A percentile compares a stretch with the other conserved stretches of the same genome.
These are phyloP conservation scores for Neofusicoccum ribis DNA, from an alignment of 2,329 filamentous ascomycete species.

Conservation along the genomic window DNA sequence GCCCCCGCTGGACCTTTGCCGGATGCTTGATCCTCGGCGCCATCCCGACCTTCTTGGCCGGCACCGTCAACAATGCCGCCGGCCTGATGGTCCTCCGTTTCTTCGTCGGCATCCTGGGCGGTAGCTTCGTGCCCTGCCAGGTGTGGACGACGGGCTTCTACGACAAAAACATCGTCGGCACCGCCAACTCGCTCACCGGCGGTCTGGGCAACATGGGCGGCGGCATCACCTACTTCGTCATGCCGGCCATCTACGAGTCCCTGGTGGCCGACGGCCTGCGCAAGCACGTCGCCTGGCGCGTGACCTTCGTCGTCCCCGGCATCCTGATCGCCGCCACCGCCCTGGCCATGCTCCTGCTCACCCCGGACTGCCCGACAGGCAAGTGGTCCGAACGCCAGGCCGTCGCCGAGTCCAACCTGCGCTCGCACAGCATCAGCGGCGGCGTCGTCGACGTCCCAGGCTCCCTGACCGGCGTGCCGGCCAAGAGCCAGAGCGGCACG, in stretches of 20 bases:
- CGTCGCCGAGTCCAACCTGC: constrained; percentile 56
- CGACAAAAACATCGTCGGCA: constrained; percentile 88
- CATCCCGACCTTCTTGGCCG: constrained; percentile 79
- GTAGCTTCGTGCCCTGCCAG: constrained; percentile 80
- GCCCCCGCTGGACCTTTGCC: constrained; percentile 77
- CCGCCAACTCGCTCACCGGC: constrained; percentile 80
- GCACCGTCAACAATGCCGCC: constrained; percentile 66
- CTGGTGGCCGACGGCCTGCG: constrained; percentile 62
- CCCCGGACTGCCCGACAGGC: constrained; percentile 79
- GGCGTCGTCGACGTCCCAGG: constrained; percentile 45
- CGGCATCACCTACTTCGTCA: constrained; percentile 89
- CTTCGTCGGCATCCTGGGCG: constrained; percentile 78
- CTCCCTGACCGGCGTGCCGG: constrained; percentile 49
- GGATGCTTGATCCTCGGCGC: constrained; percentile 74
- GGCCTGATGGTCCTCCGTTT: constrained; percentile 75
- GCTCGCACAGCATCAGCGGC: constrained; percentile 40
- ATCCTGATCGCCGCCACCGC: constrained; percentile 69
- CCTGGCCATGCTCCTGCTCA: constrained; percentile 68
- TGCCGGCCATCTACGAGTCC: constrained; percentile 86
- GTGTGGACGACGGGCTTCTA: constrained; percentile 94
- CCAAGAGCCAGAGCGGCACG: constrained; percentile 39
- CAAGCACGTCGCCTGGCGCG: constrained; percentile 74
- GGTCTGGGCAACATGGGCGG: constrained; percentile 87
- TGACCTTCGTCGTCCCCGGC: constrained; percentile 82
- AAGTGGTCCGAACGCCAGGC: constrained; percentile 74